A percentile compares a stretch with the other conserved stretches of the same genome.
These are phyloP conservation scores for Closterium sp. DNA, from an alignment of 139 green algal genomes.

Conservation along the genomic window DNA sequence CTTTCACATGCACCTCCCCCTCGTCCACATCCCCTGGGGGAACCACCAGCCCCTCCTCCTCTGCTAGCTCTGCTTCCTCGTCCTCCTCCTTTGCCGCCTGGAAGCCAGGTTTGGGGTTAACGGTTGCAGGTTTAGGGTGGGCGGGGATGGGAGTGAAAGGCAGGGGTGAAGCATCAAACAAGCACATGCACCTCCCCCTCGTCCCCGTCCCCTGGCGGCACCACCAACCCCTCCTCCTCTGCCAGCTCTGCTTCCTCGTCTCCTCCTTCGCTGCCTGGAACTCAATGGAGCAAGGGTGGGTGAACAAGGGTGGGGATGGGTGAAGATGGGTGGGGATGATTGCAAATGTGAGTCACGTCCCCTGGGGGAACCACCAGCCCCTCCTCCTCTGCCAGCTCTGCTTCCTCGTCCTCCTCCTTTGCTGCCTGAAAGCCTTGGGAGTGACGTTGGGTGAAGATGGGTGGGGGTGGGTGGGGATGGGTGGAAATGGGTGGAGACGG, in stretches of 20 bases:
- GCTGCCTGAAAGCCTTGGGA: background rate
- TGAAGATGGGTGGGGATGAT: background rate
- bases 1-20: conserved; percentile 6
- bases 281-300: background rate
- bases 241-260: conserved; percentile 40
- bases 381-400: conserved; percentile 43
- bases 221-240: conserved; percentile 28
- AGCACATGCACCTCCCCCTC: conserved; percentile 15
- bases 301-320: background rate
- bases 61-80: conserved; percentile 36
- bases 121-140: background rate
- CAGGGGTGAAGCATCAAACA: background rate
- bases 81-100: background rate
- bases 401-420: background rate
- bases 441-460: background rate
- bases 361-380: background rate
- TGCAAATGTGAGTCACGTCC: background rate
- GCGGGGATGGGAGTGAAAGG: background rate
- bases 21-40: conserved; percentile 7
- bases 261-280: background rate
- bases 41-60: conserved; percentile 33
- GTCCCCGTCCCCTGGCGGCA: conserved; percentile 1
- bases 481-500: background rate
- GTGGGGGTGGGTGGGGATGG: no score
- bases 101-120: background rate